Percentiles rank a stretch among this genome's conserved stretches.
These are phyloP conservation scores for Suillus spraguei DNA, from an alignment of 768 basidiomycete species.

Conservation along the genomic window DNA sequence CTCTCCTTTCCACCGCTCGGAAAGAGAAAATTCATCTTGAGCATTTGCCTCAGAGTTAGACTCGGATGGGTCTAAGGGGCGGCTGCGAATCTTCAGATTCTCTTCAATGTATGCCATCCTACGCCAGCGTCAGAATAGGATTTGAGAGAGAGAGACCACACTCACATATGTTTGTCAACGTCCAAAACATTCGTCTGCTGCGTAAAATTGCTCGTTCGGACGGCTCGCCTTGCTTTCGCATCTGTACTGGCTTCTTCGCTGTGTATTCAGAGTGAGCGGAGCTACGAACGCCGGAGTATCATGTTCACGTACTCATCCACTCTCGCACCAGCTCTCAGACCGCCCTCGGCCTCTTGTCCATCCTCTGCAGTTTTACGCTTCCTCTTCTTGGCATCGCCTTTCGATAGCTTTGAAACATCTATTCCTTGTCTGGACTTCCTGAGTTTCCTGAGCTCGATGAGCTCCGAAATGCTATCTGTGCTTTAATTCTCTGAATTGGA, in stretches of 20 bases:
- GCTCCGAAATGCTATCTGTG: slow-evolving; percentile 66
- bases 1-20: slow-evolving; percentile 64
- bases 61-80: slow-evolving; percentile 49
- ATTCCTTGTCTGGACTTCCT: slow-evolving; percentile 79
- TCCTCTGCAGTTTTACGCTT: slow-evolving; percentile 53
- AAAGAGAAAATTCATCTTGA: slow-evolving; percentile 75
- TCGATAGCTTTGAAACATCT: slow-evolving; percentile 80
- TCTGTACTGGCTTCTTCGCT: slow-evolving; percentile 69
- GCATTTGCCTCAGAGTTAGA: slow-evolving; percentile 59
- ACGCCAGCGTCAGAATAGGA: slow-evolving; percentile 6
- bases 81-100: slow-evolving; percentile 79
- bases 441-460: slow-evolving; percentile 82
- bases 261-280: not conserved
- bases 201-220: slow-evolving; percentile 91
- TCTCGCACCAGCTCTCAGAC: slow-evolving; percentile 56
- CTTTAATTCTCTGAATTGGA: slow-evolving; percentile 15
- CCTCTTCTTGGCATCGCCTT: slow-evolving; percentile 80
- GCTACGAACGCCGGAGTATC: not conserved
- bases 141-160: slow-evolving; percentile 12
- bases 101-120: slow-evolving; percentile 99
- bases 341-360: slow-evolving; percentile 49
- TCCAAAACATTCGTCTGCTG: slow-evolving; percentile 96
- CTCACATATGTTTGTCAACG: slow-evolving; percentile 98
- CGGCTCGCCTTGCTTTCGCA: slow-evolving; percentile 70
- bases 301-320: slow-evolving; percentile 50